Evolutionary conservation across 331 rosid genomes (phyloP).

Genomic region (Rhamnella rubrinervis): DNA sequence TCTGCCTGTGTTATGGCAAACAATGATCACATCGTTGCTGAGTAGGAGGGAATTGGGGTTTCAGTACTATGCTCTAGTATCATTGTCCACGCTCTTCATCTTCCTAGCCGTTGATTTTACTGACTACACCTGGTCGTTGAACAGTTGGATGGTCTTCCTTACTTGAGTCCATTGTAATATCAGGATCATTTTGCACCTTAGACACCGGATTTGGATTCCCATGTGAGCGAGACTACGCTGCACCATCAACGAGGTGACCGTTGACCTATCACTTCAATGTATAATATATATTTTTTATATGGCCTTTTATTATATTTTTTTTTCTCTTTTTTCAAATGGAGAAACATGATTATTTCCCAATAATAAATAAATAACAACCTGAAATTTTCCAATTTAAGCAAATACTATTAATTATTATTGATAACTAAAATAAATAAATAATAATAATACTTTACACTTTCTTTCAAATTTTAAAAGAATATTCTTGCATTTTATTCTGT

Average conservation of each 20-base stretch:
- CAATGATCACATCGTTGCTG: constrained; percentile 4
- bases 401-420: no score
- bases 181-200: no score
- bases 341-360: no score
- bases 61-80: neutral
- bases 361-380: no score
- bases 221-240: neutral
- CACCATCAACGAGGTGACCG: neutral
- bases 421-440: no score
- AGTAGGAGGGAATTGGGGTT: neutral
- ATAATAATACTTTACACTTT: no score
- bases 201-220: neutral
- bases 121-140: neutral
- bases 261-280: neutral
- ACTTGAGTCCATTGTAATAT: neutral
- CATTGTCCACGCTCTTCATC: neutral
- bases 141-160: neutral
- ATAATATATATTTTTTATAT: no score
- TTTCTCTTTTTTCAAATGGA: no score
- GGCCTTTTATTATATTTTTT: no score
- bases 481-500: no score
- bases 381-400: no score
- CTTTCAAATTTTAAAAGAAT: no score
- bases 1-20: neutral
- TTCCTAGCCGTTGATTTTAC: neutral